Percentiles rank a stretch among this genome's conserved stretches.
Conservation (phyloP, 108 stramenopile species). For the Fistulifera solaris region DNA sequence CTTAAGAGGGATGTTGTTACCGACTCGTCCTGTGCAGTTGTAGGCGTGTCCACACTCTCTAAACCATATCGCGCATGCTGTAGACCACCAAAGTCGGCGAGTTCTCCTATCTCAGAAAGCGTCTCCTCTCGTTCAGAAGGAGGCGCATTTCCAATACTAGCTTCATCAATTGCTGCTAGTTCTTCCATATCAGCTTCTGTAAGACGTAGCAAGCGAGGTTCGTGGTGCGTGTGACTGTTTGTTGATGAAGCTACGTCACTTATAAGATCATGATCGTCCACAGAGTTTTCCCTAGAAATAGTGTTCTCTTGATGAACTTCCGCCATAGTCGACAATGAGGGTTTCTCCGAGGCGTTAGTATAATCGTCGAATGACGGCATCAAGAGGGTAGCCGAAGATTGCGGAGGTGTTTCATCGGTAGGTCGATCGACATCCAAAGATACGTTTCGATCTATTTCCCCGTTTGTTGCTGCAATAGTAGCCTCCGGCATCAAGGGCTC, state of each 20-base stretch:
- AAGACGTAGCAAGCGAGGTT: slow-evolving; percentile 37
- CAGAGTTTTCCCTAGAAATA: too few relatives aligned
- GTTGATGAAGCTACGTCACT: too few relatives aligned
- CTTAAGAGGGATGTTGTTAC: too few relatives aligned
- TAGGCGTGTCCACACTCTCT: slow-evolving; percentile 26
- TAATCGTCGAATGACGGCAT: too few relatives aligned
- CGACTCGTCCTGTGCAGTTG: slow-evolving; percentile 26
- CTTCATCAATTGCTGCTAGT: slow-evolving; percentile 61
- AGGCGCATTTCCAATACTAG: slow-evolving; percentile 60
- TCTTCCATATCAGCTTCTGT: slow-evolving; percentile 69
- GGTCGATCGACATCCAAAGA: slow-evolving; percentile 4
- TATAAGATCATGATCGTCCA: too few relatives aligned
- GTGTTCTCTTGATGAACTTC: too few relatives aligned
- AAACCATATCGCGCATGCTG: background rate
- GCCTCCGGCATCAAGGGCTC: background rate
- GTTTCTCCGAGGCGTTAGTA: too few relatives aligned
- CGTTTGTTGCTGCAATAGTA: background rate
- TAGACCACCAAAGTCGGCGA: slow-evolving; percentile 6
- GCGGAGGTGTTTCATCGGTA: too few relatives aligned
- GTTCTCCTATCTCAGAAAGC: slow-evolving; percentile 34
- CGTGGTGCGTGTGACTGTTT: slow-evolving; percentile 1
- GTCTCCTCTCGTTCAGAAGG: slow-evolving; percentile 48
- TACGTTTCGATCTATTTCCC: background rate
- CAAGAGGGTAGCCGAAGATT: too few relatives aligned
- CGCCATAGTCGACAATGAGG: too few relatives aligned